Percentiles rank a stretch among this genome's conserved stretches.
phyloP scores from a whole-genome alignment of 768 basidiomycete genomes.

The Peribolospora baueri region DNA sequence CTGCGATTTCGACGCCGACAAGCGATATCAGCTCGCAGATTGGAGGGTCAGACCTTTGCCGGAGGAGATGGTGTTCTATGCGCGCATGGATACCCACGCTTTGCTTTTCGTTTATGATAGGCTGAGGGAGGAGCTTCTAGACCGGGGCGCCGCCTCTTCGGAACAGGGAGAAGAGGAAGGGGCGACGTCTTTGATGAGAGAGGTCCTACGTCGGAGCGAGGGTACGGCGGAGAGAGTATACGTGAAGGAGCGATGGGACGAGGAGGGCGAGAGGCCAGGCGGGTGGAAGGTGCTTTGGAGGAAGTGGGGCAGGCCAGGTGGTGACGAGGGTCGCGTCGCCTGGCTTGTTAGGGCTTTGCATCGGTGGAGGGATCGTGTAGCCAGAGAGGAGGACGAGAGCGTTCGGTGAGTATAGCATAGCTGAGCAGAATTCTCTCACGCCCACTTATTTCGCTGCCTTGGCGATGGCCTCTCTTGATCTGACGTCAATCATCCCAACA shows the following conservation, averaged over 20 bases:
- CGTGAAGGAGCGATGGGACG: constrained; percentile 24
- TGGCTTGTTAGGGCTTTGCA: constrained; percentile 43
- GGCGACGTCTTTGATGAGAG: not conserved
- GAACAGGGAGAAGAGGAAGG: not conserved
- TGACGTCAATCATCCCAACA: too few relatives aligned
- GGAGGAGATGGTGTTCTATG: constrained; percentile 70
- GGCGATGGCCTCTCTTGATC: constrained; percentile 18
- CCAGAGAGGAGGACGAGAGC: constrained; percentile 69
- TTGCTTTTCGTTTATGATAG: constrained; percentile 78
- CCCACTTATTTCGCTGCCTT: not conserved
- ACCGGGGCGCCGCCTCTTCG: constrained; percentile 5
- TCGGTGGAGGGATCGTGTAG: constrained; percentile 54
- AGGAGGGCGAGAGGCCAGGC: constrained; percentile 35
- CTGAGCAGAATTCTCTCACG: not conserved
- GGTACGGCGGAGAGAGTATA: constrained; percentile 24
- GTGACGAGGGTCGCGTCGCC: not conserved
- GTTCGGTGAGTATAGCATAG: constrained; percentile 29
- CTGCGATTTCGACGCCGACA: constrained; percentile 73
- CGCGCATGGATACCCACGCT: constrained; percentile 89
- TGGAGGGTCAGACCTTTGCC: constrained; percentile 91
- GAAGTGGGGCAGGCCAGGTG: constrained; percentile 49
- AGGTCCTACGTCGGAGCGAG: constrained; percentile 13
- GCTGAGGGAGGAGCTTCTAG: constrained; percentile 60
- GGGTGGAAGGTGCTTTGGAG: constrained; percentile 57
- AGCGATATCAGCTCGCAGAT: constrained; percentile 87